phyloP scores from a whole-genome alignment of 2,329 filamentous ascomycete species.

The Stagonosporopsis cucurbitacearum region DNA sequence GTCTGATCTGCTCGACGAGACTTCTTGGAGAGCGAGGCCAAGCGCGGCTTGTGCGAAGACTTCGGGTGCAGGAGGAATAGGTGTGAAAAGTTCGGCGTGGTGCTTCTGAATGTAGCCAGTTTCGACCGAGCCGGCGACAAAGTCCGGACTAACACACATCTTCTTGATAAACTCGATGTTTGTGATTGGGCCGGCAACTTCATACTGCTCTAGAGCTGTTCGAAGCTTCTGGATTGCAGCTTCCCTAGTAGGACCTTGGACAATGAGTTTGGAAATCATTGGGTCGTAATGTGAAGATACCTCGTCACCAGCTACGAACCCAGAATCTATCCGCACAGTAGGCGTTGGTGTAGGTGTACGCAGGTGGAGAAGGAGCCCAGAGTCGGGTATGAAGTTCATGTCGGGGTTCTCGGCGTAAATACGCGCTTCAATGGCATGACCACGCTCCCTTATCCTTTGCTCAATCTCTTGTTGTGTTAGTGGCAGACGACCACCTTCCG shows the following conservation, averaged over 20 bases:
- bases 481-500: slow-evolving; percentile 72
- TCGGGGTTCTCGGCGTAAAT: slow-evolving; percentile 97
- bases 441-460: slow-evolving; percentile 72
- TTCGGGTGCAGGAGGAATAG: slow-evolving; percentile 68
- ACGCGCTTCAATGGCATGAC: slow-evolving; percentile 91
- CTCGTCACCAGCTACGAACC: slow-evolving; percentile 88
- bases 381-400: slow-evolving; percentile 91
- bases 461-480: slow-evolving; percentile 71
- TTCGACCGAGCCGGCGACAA: slow-evolving; percentile 87
- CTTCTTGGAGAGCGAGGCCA: slow-evolving; percentile 65
- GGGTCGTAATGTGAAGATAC: slow-evolving; percentile 96
- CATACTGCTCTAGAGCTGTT: slow-evolving; percentile 82
- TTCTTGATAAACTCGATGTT: slow-evolving; percentile 97
- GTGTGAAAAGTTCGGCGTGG: slow-evolving; percentile 76
- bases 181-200: slow-evolving; percentile 89
- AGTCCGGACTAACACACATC: slow-evolving; percentile 80
- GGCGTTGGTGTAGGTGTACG: slow-evolving; percentile 71
- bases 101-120: slow-evolving; percentile 97
- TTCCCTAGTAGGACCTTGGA: slow-evolving; percentile 77
- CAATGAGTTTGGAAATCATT: slow-evolving; percentile 98
- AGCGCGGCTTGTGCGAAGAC: slow-evolving; percentile 87
- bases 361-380: slow-evolving; percentile 84
- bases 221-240: slow-evolving; percentile 84
- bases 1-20: slow-evolving; percentile 31
- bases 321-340: slow-evolving; percentile 88